A percentile compares a stretch with the other conserved stretches of the same genome.
These are phyloP conservation scores for Pelargonium nanum DNA, from an alignment of 345 rosid species.

Conservation along the genomic window DNA sequence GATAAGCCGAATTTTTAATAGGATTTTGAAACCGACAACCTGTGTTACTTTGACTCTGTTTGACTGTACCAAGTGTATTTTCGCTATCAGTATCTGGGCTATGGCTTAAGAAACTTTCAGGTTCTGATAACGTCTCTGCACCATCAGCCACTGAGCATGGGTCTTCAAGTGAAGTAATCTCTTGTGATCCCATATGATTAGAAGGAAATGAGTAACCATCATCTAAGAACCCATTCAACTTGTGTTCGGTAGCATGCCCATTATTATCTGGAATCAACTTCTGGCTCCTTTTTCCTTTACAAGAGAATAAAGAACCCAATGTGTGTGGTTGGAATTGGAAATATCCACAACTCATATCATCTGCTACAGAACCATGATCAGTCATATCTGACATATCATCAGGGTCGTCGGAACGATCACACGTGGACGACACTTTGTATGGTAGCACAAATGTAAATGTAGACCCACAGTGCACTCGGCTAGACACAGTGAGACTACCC, in stretches of 20 bases:
- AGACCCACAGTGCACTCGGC: conserved; percentile 70
- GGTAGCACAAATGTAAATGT: conserved; percentile 83
- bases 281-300: conserved; percentile 40
- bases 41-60: conserved; percentile 10
- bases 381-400: conserved; percentile 69
- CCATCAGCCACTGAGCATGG: conserved; percentile 41
- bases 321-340: conserved; percentile 72
- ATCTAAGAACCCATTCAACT: conserved; percentile 26
- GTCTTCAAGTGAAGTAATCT: conserved; percentile 35
- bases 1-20: conserved; percentile 14
- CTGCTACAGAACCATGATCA: conserved; percentile 43
- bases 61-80: conserved; percentile 15
- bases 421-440: conserved; percentile 48
- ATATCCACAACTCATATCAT: conserved; percentile 59
- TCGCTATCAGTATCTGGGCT: conserved; percentile 22
- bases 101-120: conserved; percentile 33
- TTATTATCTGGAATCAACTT: conserved; percentile 22
- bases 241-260: conserved; percentile 27
- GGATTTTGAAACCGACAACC: conserved; percentile 10
- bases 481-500: conserved; percentile 77
- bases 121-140: conserved; percentile 34
- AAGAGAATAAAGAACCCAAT: conserved; percentile 46
- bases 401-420: conserved; percentile 60
- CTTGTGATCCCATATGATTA: conserved; percentile 27
- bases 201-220: conserved; percentile 31